Percentiles rank a stretch among this genome's conserved stretches.
Evolutionary conservation across 1,284 basidiomycete species (phyloP).

Genomic region (Leccinum angustisporum): DNA sequence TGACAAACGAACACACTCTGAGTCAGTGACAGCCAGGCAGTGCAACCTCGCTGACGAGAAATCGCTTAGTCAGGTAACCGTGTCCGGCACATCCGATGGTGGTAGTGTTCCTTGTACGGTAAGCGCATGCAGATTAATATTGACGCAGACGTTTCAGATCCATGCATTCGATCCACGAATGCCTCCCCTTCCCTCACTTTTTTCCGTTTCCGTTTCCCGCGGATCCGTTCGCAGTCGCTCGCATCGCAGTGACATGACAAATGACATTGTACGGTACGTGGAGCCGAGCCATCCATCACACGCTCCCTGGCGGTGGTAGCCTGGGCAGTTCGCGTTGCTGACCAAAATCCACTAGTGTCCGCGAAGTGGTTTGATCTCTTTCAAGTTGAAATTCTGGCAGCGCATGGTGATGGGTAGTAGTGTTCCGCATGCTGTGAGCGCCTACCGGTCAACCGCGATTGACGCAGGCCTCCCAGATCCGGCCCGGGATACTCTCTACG

Average conservation of each 20-base stretch:
- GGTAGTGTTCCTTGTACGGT: not conserved
- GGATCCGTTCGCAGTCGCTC: not conserved
- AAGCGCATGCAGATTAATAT: not conserved
- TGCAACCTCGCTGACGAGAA: constrained; percentile 1
- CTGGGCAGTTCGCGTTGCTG: not conserved
- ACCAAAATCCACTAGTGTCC: not conserved
- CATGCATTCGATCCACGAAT: not conserved
- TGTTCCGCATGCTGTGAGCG: not conserved
- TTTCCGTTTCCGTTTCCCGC: not conserved
- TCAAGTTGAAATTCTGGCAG: not conserved
- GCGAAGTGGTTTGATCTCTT: not conserved
- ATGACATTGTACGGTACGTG: not conserved
- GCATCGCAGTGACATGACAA: not conserved
- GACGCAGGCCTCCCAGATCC: too few species aligned
- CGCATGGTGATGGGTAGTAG: not conserved
- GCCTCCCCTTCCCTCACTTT: not conserved
- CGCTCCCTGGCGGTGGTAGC: not conserved
- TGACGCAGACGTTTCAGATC: not conserved
- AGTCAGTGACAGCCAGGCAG: not conserved
- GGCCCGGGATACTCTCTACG: too few species aligned
- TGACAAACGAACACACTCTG: not conserved
- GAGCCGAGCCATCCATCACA: not conserved
- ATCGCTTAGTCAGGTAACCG: not conserved
- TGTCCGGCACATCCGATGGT: not conserved
- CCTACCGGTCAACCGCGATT: too few species aligned